Evolutionary conservation across 192 early-diverging fungal species (phyloP).

Genomic region (Pilaira anomala): DNA sequence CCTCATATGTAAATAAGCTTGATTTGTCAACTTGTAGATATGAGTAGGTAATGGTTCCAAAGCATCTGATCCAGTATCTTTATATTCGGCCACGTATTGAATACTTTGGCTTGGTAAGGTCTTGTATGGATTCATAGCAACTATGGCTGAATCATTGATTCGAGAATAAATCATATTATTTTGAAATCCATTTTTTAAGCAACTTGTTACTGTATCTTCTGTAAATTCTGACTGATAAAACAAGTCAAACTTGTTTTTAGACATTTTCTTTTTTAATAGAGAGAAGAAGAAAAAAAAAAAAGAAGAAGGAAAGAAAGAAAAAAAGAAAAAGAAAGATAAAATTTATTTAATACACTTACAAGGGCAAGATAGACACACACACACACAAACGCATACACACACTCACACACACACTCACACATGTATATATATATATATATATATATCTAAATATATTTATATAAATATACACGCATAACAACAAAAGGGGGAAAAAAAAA

Average conservation of each 20-base stretch:
- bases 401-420: too few relatives aligned
- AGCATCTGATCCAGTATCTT: conserved; percentile 47
- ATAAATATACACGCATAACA: too few relatives aligned
- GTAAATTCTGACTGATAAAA: conserved; percentile 25
- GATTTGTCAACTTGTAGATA: conserved; percentile 70
- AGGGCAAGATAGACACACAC: too few relatives aligned
- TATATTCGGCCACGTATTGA: conserved; percentile 68
- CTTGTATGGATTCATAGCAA: conserved; percentile 62
- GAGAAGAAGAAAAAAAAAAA: too few relatives aligned
- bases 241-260: conserved; percentile 13
- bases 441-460: too few relatives aligned
- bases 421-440: too few relatives aligned
- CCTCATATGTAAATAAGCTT: conserved; percentile 78
- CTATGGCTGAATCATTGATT: conserved; percentile 55
- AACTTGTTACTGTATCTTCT: conserved; percentile 41
- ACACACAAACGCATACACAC: too few relatives aligned
- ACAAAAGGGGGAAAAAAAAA: too few relatives aligned
- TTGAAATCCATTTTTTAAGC: conserved; percentile 52
- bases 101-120: conserved; percentile 51
- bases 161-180: conserved; percentile 49
- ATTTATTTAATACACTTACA: too few relatives aligned
- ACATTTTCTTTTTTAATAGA: too few relatives aligned
- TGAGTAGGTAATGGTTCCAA: conserved; percentile 59
- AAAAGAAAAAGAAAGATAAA: too few relatives aligned
- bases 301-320: too few relatives aligned